These are phyloP conservation scores for Clathrospora elynae DNA, from an alignment of 2,329 filamentous ascomycete species.

Conservation along the genomic window DNA sequence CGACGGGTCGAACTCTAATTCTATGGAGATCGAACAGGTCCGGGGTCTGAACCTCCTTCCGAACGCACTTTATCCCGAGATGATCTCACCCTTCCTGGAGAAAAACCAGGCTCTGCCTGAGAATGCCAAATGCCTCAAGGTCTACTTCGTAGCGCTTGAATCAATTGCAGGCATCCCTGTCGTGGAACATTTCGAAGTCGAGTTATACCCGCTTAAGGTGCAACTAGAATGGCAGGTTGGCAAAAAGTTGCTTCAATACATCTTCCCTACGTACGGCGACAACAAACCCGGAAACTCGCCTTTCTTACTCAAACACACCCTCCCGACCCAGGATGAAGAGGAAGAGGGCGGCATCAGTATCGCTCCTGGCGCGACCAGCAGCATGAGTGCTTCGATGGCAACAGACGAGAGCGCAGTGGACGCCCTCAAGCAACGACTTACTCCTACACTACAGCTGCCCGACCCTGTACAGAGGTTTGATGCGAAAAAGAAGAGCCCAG, in stretches of 20 bases:
- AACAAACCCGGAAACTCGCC: constrained; percentile 62
- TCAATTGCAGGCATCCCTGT: constrained; percentile 97
- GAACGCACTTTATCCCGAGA: constrained; percentile 91
- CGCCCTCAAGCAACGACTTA: constrained; percentile 79
- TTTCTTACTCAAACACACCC: constrained; percentile 61
- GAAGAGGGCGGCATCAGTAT: constrained; percentile 51
- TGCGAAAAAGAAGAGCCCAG: constrained; percentile 26
- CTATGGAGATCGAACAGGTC: constrained; percentile 85
- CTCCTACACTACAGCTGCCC: constrained; percentile 72
- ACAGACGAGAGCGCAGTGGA: constrained; percentile 63
- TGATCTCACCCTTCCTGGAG: constrained; percentile 88
- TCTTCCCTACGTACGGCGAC: constrained; percentile 78
- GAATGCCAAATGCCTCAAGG: constrained; percentile 82
- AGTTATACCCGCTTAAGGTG: constrained; percentile 88
- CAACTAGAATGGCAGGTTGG: constrained; percentile 92
- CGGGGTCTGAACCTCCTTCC: constrained; percentile 87
- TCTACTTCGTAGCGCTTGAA: constrained; percentile 98
- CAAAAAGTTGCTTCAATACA: constrained; percentile 93
- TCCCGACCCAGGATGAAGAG: constrained; percentile 55
- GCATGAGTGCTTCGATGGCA: constrained; percentile 25
- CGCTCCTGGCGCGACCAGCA: constrained; percentile 21
- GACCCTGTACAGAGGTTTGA: constrained; percentile 49
- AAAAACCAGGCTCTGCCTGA: constrained; percentile 59
- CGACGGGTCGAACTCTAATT: constrained; percentile 94
- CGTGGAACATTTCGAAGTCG: constrained; percentile 95